Evolutionary conservation across 176 grass and related monocot species (phyloP), one percentile per base, ranked within the genome.

Genomic region (Avena atlantica): DNA sequence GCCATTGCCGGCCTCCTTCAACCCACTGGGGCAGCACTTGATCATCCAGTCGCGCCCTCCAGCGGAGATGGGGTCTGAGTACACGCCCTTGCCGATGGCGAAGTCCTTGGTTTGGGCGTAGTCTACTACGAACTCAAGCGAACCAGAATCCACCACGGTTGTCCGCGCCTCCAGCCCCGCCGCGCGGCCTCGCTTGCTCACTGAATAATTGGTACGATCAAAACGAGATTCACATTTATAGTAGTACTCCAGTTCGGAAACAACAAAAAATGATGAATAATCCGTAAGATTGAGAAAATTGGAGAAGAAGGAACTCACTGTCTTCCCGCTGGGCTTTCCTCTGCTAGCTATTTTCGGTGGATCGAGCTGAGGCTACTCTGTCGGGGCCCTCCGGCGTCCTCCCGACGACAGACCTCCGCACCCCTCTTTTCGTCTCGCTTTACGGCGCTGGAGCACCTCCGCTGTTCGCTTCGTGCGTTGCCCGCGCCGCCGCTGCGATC

Each of bases 111-210:
- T 47, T 47, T 72, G 70, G 4, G 23, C 70, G 20, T 72, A 72
- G 40, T 72, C 40, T 72, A 72, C 10, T 21, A 47, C n/a, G 40
- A 72, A 72, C 40, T 72, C 20, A 47, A 72, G 3, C 19, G 40
- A 72, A 45, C 40, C 40, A 72, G 70, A 72, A 23, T 47, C 70
- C 70, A 72, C 70, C 40, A 72, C 40, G 19, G 70, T 72, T 40
- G 70, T 72, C 44, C 70, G 70, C 20, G 70, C 69, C 69, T 45
- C 37, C 37, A 71, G 37, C 37, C 9, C 69, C 9, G 69, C 16
- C 1, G 2, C 7, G 14, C 65, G 15, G 37, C 19, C 37, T 45
- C 69, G 69, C 16, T 71, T 71, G 36, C 68, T 71, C 68, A 71
- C 68, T 71, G 37, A 71, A 44, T 71, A 45, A 44, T 45, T 36